Evolutionary conservation across 2,329 filamentous ascomycete genomes (phyloP), one percentile per base, ranked within the genome.

Genomic region (Triangularia setosa): DNA sequence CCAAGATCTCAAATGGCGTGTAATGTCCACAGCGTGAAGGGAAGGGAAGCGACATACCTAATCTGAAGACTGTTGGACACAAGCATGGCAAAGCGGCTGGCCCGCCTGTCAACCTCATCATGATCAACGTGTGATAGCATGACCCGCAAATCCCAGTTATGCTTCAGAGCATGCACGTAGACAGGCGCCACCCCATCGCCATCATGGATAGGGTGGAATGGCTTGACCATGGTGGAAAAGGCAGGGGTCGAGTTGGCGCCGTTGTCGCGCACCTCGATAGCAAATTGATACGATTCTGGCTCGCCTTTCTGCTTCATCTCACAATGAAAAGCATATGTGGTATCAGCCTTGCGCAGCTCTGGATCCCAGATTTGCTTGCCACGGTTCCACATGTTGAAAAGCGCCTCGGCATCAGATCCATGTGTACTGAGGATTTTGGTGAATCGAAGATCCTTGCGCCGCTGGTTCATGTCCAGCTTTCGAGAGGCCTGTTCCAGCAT

Each of bases 101-200:
- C 73, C 11, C 35, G 44, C 1, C 28, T 21, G 54, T 73, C 69
- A 6, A 70, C 21, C n/a, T 66, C 57, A 1, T 69, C 61, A 0
- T 61, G 67, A 4, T 69, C 52, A 53, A 61, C 67, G 60, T 72
- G 69, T 3, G 65, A 58, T n/a, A 72, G 58, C 6, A 66, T 55
- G 7, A 74, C 63, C n/a, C 69, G 70, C 7, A 73, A 61, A 58
- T 76, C 75, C 75, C 73, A 76, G 56, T 72, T 68, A 14, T 71
- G 72, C 3, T 67, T 69, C 16, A 75, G 65, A 21, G 72, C 75
- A 64, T 76, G 74, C 7, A 76, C 64, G 60, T 67, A 71, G 12
- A 75, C 56, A 5, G 69, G 67, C 5, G 62, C 62, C 8, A 66
- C 60, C 11, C 53, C 60, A 40, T 64, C 54, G 1, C 18, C 27